These are phyloP conservation scores for Botryotinia narcissicola DNA, from an alignment of 2,329 filamentous ascomycete species.

Conservation along the genomic window DNA sequence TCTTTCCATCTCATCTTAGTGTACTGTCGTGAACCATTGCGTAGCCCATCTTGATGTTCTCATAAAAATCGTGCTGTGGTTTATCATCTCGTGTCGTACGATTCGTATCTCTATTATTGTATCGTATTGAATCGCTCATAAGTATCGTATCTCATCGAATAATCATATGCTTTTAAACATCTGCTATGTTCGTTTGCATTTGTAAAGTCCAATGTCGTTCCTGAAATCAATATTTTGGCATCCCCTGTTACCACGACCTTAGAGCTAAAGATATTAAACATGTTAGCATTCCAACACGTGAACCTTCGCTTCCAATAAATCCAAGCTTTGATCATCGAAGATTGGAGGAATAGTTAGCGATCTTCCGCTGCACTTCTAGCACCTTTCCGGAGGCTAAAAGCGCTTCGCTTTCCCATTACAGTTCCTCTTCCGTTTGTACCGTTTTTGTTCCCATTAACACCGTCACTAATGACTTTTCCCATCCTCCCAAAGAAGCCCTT, in stretches of 20 bases:
- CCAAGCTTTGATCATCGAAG: conserved; percentile 1
- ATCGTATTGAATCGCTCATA: background rate
- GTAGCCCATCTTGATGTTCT: background rate
- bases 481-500: conserved; percentile 13
- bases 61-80: conserved; percentile 1
- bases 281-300: background rate
- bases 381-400: conserved; percentile 15
- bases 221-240: background rate
- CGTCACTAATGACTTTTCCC: conserved; percentile 15
- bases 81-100: background rate
- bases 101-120: background rate
- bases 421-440: conserved; percentile 1
- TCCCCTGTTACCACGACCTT: no score
- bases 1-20: background rate
- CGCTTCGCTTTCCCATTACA: conserved; percentile 19
- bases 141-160: background rate
- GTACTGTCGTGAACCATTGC: background rate
- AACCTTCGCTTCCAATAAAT: background rate
- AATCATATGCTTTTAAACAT: background rate
- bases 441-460: background rate
- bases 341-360: background rate
- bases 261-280: background rate
- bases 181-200: background rate
- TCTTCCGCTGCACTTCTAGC: conserved; percentile 3
- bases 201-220: background rate